Evolutionary conservation across 208 protist species (phyloP), one percentile per base, ranked within the genome.

Genomic region (Leptomonas pyrrhocoris): DNA sequence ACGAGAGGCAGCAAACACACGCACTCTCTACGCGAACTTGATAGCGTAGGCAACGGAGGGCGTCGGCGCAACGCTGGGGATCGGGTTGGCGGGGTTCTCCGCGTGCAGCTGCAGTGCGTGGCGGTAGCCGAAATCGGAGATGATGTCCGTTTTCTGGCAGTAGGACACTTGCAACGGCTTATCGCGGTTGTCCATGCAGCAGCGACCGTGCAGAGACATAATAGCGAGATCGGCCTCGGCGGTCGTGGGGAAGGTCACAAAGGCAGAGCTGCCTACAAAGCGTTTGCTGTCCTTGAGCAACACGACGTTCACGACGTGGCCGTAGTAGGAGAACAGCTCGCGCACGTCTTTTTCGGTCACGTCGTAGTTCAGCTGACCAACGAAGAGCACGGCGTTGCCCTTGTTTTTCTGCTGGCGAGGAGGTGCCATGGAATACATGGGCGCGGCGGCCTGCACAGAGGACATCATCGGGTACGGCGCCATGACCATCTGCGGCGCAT

Each of bases 141-240:
- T 83, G 40, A 86, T 61, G 48, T 83, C 77, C 19, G 83, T 88
- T 42, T 81, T 79, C 30, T 85, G 70, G 65, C 81, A 90, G 71
- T 90, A 90, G 12, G 68, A 79, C 48, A 90, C 85, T 56, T 90
- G 85, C 68, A 90, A 48, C 43, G 81, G 85, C 46, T 84, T 76
- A 27, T 85, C 79, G 36, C 85, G 74, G 61, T 30, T 74, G 66
- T 79, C 79, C 79, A 90, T 86, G 68, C 69, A 75, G 66, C 85
- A 85, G 15, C 48, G 66, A 48, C 68, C 67, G 70, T 90, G 84
- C 38, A 90, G 73, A 5, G 74, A 64, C 28, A 73, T 59, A 53
- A 90, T 90, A 42, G 84, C 77, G 19, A 62, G 46, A 58, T 90
- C 84, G 15, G 84, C 84, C 66, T 90, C 84, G n/a, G 78, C 68